Base-by-base conservation (phyloP, 2,329 filamentous ascomycete genomes). In the Aspergillus fumigatiaffinis region DNA sequence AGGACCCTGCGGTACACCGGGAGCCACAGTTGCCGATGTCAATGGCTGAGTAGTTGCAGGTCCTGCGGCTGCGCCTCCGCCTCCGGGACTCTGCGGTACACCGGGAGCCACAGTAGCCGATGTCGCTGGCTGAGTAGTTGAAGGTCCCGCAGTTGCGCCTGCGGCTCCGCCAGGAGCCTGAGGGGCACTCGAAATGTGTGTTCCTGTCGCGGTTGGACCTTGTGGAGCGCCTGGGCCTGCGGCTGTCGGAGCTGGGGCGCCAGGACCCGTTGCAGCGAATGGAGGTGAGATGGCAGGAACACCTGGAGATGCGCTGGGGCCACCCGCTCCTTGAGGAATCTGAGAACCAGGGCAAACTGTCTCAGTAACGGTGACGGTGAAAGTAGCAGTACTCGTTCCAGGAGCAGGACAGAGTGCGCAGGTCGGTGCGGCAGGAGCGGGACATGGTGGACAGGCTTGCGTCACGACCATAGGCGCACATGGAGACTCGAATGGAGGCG, bases 341-440 rank as follows among this genome's bases (percentile, higher is more conserved):
- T 32, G 29, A 29, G 9, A 4, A 32, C 29, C 12, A 14, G 10
- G 10, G 44, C 44, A 47, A 14, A 47, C 21, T 23, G 44, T 47
- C 12, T 61, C 55, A 12, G 62, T 64, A 29, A 64, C 55, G 12
- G 62, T 64, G 44, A 63, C 57, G 17, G 62, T 64, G 32, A 59
- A 56, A 20, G 62, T 64, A 12, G 50, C 54, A 44, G 28, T 49
- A 35, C n/a, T 25, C 21, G 44, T 47, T 3, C 20, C 23, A 21
- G 44, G 20, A 21, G 44, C 20, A 17, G 21, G 23, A 21, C 29
- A 52, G 6, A 25, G 47, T 12, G 53, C 20, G 38, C 47, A 52
- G 35, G 28, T 21, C 5, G 21, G 46, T 5, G 46, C 52, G 12
- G 32, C 12, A 14, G 32, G 12, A 35, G 32, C 5, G 14, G 32